Percentiles rank a stretch among this genome's conserved stretches.
These are phyloP conservation scores for Beauveria medogensis DNA, from an alignment of 2,329 filamentous ascomycete species.

Conservation along the genomic window DNA sequence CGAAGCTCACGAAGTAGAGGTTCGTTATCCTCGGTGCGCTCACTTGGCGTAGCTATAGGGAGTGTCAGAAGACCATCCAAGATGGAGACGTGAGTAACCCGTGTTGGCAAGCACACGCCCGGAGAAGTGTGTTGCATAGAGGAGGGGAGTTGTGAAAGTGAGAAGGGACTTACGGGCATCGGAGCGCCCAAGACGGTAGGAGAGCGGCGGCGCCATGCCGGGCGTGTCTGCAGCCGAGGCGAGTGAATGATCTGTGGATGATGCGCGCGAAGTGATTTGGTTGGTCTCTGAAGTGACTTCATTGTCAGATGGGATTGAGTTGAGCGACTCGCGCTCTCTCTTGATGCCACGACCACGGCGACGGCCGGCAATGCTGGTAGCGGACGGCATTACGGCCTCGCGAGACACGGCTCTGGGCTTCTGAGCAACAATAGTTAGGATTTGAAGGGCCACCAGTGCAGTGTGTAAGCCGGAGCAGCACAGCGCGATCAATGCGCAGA, in stretches of 20 bases:
- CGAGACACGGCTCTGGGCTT: background rate
- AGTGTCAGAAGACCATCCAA: background rate
- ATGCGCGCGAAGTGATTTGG: background rate
- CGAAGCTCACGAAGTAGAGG: conserved; percentile 32
- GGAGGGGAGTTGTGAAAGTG: background rate
- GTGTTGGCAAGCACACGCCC: background rate
- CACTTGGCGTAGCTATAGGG: conserved; percentile 28
- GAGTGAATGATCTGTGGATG: background rate
- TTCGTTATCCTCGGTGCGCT: conserved; percentile 25
- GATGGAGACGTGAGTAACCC: background rate
- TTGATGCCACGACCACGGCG: conserved; percentile 1
- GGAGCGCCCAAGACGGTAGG: conserved; percentile 23
- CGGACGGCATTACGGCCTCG: background rate
- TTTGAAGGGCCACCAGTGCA: background rate
- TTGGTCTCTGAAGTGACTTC: background rate
- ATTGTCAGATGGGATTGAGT: conserved; percentile 6
- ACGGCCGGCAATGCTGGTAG: background rate
- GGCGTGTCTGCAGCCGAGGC: conserved; percentile 5
- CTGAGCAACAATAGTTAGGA: background rate
- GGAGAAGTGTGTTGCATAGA: background rate
- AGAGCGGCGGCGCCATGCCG: conserved; percentile 7
- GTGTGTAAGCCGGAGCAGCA: background rate
- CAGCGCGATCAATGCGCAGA: background rate
- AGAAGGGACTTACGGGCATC: conserved; percentile 29
- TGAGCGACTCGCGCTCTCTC: conserved; percentile 8